These are phyloP conservation scores for Oidium heveae DNA, from an alignment of 2,329 filamentous ascomycete species.

Conservation along the genomic window DNA sequence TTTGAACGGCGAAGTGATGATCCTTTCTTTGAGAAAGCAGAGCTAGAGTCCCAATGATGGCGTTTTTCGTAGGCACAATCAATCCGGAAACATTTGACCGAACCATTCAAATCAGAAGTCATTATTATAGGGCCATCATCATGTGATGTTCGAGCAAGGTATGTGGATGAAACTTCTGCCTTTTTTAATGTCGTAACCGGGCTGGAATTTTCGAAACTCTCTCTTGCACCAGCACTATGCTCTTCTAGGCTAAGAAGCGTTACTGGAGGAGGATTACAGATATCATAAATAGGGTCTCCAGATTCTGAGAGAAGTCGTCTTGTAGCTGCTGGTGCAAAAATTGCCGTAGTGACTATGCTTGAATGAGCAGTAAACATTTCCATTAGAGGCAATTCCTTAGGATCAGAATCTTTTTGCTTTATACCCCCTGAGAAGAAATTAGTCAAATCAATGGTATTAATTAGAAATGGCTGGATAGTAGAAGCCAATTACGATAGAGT, in stretches of 20 bases:
- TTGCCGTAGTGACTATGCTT: constrained; percentile 66
- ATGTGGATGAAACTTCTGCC: constrained; percentile 48
- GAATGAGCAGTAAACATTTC: constrained; percentile 84
- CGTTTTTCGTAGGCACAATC: constrained; percentile 59
- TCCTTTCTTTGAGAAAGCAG: constrained; percentile 34
- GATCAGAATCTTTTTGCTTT: constrained; percentile 23
- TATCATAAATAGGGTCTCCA: constrained; percentile 70
- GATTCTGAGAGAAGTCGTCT: constrained; percentile 55
- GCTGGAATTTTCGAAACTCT: constrained; percentile 7
- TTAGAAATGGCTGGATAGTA: not conserved
- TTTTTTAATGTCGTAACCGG: constrained; percentile 15
- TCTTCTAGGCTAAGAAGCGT: constrained; percentile 55
- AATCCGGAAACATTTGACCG: constrained; percentile 85
- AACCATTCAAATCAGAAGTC: constrained; percentile 66
- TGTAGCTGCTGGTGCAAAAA: constrained; percentile 60
- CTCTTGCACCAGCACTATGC: constrained; percentile 20
- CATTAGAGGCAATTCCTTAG: constrained; percentile 52
- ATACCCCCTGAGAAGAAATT: constrained; percentile 30
- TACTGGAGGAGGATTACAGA: constrained; percentile 85
- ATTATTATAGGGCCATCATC: constrained; percentile 71
- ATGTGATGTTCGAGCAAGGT: constrained; percentile 52
- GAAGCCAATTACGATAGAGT: not conserved
- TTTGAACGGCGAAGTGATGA: constrained; percentile 10
- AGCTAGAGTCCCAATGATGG: constrained; percentile 52
- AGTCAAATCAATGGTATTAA: not conserved